Base-by-base conservation (phyloP, 805 yeast genomes). In the Candida glaebosa region DNA sequence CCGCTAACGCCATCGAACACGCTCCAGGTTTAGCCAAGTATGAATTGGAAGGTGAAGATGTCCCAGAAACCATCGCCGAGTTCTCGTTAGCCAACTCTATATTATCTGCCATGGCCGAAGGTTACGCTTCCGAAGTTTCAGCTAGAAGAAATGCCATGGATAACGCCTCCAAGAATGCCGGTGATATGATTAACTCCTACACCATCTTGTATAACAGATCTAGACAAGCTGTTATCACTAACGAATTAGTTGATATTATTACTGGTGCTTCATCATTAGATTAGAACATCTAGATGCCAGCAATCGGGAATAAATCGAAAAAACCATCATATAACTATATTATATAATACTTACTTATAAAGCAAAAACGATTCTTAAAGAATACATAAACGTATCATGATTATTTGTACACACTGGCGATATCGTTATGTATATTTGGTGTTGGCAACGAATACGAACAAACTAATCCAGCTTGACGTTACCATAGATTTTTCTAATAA, bases 141-240 rank as follows among this genome's bases (percentile, higher is more conserved):
- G 96, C 99, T 47, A 90, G 99, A 83, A 90, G 99, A 82, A 91
- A 88, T 67, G 98, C 99, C 56, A 91, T 91, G 99, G 99, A 91
- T 75, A 93, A 93, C 65, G 99, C 99, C 50, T 89, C 97, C 56
- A 91, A 93, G 93, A 91, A 91, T 67, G 99, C 99, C 50, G 96
- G 96, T 75, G 99, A 93, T 61, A 93, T 93, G 98, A 93, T 93
- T 67, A 82, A 79, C 75, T 84, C 80, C 65, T 91, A 87, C 85
- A 85, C 98, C 56, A 93, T 93, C 70, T 82, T 93, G 73, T 93
- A 93, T 77, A 93, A 93, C 90, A 91, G 99, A 82, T 85, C 97
- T 63, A 88, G 97, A 79, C 99, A 93, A 81, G 96, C 97, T 56
- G 96, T 90, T 65, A 91, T 91, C 64, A 90, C 98, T 73, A 93